Evolutionary conservation across 495 filamentous ascomycete genomes (phyloP).

Genomic region (Daldinia bambusicola): DNA sequence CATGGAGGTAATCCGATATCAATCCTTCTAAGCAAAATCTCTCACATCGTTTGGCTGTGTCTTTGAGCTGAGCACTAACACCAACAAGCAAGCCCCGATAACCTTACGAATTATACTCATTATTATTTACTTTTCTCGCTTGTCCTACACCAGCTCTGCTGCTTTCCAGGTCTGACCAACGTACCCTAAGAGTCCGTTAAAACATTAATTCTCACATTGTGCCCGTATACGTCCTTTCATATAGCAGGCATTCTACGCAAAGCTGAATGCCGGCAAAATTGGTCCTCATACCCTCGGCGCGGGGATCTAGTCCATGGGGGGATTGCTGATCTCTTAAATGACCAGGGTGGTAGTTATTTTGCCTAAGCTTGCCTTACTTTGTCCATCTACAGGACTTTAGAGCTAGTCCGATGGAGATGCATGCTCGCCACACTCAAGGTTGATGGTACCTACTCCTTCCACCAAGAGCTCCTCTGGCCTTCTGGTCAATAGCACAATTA

Average conservation of each 20-base stretch:
- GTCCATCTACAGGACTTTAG: not conserved
- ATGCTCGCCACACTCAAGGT: no score
- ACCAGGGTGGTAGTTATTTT: slow-evolving; percentile 33
- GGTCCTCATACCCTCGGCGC: slow-evolving; percentile 20
- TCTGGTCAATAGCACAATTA: no score
- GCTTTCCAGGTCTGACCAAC: slow-evolving; percentile 2
- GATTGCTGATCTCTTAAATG: slow-evolving; percentile 16
- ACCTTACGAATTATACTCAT: slow-evolving; percentile 15
- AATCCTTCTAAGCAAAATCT: slow-evolving; percentile 33
- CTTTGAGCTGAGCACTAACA: slow-evolving; percentile 15
- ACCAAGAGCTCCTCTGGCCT: no score
- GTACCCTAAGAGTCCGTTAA: not conserved
- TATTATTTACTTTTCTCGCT: slow-evolving; percentile 13
- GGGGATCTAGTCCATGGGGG: slow-evolving; percentile 9
- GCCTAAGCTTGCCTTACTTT: slow-evolving; percentile 12
- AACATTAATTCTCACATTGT: slow-evolving; percentile 2
- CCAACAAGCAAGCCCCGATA: slow-evolving; percentile 10
- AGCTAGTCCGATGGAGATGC: no score
- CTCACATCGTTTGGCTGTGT: slow-evolving; percentile 24
- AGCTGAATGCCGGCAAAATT: slow-evolving; percentile 36
- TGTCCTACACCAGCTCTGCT: not conserved
- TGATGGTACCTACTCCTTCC: no score
- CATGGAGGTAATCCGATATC: slow-evolving; percentile 37
- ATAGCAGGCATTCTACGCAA: slow-evolving; percentile 13
- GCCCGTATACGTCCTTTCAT: slow-evolving; percentile 12